Conservation (phyloP, 116 monocot species). For the Dioscorea cayenensis region DNA sequence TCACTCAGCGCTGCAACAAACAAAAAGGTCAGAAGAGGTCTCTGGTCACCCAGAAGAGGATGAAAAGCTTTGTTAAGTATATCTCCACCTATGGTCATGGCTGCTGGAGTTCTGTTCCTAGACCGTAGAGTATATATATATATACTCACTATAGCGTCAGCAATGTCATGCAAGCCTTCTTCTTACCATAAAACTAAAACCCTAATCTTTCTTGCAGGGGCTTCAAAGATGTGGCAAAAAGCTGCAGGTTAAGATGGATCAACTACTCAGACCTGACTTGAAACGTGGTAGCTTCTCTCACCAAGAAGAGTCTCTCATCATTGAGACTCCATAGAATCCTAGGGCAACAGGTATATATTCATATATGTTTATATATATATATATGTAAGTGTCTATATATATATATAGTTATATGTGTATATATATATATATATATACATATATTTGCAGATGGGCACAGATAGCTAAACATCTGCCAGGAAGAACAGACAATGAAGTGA, state of each 20-base stretch:
- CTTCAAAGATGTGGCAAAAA: constrained; percentile 47
- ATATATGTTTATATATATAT: background rate
- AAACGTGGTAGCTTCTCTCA: constrained; percentile 36
- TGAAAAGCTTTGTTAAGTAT: constrained; percentile 3
- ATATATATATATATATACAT: no score
- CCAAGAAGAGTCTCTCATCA: constrained; percentile 32
- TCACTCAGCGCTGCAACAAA: constrained; percentile 5
- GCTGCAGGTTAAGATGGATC: constrained; percentile 39
- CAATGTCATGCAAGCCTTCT: background rate
- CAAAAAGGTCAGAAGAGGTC: constrained; percentile 1
- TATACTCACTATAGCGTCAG: no score
- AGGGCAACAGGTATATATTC: constrained; percentile 35
- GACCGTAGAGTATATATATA: background rate
- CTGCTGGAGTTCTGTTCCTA: constrained; percentile 5
- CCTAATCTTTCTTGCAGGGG: constrained; percentile 4
- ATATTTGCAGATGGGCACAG: constrained; percentile 28
- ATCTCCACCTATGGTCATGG: constrained; percentile 3
- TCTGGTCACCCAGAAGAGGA: constrained; percentile 1
- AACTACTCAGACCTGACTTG: constrained; percentile 41
- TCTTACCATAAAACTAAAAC: background rate
- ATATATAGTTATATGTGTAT: background rate
- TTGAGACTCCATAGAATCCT: constrained; percentile 34
- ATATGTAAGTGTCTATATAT: background rate
- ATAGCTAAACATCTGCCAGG: constrained; percentile 40
- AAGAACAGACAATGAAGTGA: constrained; percentile 48